phyloP scores from a whole-genome alignment of 2,329 filamentous ascomycete genomes.

The Paracamarosporium sp. region DNA sequence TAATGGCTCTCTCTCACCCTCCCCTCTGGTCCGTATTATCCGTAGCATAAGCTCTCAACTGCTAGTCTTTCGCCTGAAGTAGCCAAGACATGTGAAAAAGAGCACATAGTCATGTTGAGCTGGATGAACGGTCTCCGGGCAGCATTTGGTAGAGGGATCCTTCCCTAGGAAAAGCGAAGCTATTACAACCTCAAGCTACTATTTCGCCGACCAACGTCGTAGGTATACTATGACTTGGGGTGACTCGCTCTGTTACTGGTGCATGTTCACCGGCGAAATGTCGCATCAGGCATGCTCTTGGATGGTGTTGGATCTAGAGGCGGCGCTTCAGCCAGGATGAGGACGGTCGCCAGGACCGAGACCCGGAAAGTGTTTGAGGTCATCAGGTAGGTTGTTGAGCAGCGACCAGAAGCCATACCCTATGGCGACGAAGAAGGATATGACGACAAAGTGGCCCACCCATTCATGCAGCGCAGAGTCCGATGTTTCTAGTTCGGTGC shows the following conservation, averaged over 20 bases:
- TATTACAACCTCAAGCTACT: no score
- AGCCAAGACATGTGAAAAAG: no score
- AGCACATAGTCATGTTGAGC: no score
- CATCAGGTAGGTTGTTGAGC: conserved; percentile 28
- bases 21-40: no score
- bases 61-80: no score
- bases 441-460: conserved; percentile 35
- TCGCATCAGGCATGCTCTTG: background rate
- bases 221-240: no score
- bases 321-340: background rate
- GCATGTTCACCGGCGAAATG: background rate
- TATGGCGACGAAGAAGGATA: conserved; percentile 33
- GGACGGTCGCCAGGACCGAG: background rate
- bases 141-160: no score
- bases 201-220: no score
- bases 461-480: conserved; percentile 35
- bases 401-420: conserved; percentile 41
- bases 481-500: conserved; percentile 32
- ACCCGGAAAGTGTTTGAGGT: conserved; percentile 7
- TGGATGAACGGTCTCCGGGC: no score
- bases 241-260: background rate
- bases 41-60: no score
- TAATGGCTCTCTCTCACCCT: no score
- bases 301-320: background rate
- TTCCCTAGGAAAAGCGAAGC: no score